phyloP scores from a whole-genome alignment of 208 protist genomes.

The Strigomonas galati region DNA sequence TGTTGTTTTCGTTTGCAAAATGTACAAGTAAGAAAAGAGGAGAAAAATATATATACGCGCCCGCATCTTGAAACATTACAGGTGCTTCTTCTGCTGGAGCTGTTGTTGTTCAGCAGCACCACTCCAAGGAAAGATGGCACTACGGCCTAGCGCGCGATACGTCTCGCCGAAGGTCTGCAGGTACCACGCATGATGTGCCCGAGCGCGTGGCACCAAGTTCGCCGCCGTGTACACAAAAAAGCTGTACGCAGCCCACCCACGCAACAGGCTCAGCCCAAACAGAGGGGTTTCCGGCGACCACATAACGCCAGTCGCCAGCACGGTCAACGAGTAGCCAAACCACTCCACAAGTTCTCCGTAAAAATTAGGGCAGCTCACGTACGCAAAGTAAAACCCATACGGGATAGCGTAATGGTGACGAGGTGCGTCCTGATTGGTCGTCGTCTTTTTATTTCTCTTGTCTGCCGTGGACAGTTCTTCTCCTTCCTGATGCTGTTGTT shows the following conservation, averaged over 20 bases:
- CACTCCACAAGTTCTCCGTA: constrained; percentile 80
- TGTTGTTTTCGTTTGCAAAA: background rate
- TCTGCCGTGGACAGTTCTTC: background rate
- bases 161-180: constrained; percentile 38
- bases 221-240: constrained; percentile 64
- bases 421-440: background rate
- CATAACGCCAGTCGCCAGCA: constrained; percentile 31
- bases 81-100: too few species aligned
- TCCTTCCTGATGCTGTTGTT: background rate
- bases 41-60: background rate
- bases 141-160: constrained; percentile 40
- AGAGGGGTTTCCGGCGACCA: background rate
- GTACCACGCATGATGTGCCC: constrained; percentile 75
- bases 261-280: background rate
- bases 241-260: constrained; percentile 40
- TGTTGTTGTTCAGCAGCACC: background rate
- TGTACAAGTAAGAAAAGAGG: background rate
- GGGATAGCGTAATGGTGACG: constrained; percentile 43
- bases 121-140: constrained; percentile 26
- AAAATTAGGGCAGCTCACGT: constrained; percentile 81
- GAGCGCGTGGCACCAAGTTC: constrained; percentile 66
- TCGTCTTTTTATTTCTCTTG: background rate
- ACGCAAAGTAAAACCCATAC: constrained; percentile 50
- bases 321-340: constrained; percentile 49
- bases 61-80: too few species aligned